Evolutionary conservation across 768 basidiomycete genomes (phyloP).

Genomic region (Psilocybe cyanescens): DNA sequence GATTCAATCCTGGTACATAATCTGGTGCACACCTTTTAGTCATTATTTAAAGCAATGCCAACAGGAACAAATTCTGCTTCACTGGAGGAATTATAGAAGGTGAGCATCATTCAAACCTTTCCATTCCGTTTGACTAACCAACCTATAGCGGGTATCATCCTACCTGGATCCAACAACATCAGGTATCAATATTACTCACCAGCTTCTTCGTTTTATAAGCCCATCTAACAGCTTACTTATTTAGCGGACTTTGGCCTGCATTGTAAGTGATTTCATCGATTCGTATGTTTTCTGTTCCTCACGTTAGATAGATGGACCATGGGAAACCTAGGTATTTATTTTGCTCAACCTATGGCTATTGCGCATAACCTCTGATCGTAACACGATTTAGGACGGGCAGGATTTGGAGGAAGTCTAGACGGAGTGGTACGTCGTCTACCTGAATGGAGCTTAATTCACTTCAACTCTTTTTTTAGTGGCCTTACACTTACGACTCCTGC

Average conservation of each 20-base stretch:
- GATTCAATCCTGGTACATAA: conserved; percentile 37
- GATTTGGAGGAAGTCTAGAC: conserved; percentile 73
- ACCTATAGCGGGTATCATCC: conserved; percentile 25
- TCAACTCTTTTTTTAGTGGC: conserved; percentile 47
- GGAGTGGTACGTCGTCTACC: conserved; percentile 49
- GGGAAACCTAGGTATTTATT: conserved; percentile 52
- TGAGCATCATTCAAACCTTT: conserved; percentile 12
- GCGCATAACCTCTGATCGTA: conserved; percentile 24
- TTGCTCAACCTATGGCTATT: conserved; percentile 20
- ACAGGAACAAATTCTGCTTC: conserved; percentile 70
- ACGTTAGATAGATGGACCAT: conserved; percentile 41
- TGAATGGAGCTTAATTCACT: too few relatives aligned
- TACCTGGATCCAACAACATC: conserved; percentile 29
- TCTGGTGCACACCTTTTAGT: not conserved
- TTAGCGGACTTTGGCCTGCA: conserved; percentile 39
- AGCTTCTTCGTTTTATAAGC: not conserved
- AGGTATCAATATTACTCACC: conserved; percentile 19
- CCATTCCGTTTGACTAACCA: conserved; percentile 1
- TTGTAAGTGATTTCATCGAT: conserved; percentile 27
- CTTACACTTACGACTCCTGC: conserved; percentile 74
- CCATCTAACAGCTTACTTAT: not conserved
- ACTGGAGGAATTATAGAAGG: conserved; percentile 74
- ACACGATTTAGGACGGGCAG: conserved; percentile 59
- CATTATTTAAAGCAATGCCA: not conserved
- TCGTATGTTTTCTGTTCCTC: not conserved